A percentile compares a stretch with the other conserved stretches of the same genome.
Conservation (phyloP, 208 protist species). For the Blechomonas ayalai region DNA sequence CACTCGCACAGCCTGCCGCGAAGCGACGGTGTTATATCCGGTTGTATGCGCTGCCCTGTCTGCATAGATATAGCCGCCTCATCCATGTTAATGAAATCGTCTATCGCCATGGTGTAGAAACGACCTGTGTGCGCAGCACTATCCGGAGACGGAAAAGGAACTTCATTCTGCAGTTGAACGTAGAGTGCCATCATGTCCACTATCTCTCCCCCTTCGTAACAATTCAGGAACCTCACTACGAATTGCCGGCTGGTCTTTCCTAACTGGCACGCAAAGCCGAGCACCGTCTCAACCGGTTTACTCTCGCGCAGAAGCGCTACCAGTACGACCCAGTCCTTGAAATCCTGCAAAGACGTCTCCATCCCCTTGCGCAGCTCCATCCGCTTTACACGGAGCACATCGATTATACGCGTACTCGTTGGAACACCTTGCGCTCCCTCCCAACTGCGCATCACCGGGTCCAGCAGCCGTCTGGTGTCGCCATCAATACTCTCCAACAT, state of each 20-base stretch:
- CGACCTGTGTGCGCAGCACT: slow-evolving; percentile 20
- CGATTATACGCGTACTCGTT: slow-evolving; percentile 34
- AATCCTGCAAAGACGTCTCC: slow-evolving; percentile 31
- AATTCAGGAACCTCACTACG: slow-evolving; percentile 19
- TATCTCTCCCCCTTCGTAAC: neutral
- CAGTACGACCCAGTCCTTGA: slow-evolving; percentile 53
- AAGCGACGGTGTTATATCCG: slow-evolving; percentile 9
- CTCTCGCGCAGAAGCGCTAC: slow-evolving; percentile 32
- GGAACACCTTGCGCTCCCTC: neutral
- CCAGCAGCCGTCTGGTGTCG: slow-evolving; percentile 3
- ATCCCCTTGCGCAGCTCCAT: slow-evolving; percentile 32
- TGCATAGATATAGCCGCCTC: slow-evolving; percentile 11
- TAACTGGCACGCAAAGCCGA: slow-evolving; percentile 21
- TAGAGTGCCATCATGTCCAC: slow-evolving; percentile 13
- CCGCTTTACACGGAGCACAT: slow-evolving; percentile 36
- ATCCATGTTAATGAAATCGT: slow-evolving; percentile 65
- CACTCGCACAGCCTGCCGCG: slow-evolving; percentile 19
- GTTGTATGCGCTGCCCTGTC: slow-evolving; percentile 5
- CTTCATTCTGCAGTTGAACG: slow-evolving; percentile 11
- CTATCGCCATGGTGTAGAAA: slow-evolving; percentile 44
- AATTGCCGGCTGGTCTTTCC: slow-evolving; percentile 16
- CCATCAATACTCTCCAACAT: slow-evolving; percentile 5
- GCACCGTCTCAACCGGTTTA: slow-evolving; percentile 12
- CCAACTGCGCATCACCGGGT: slow-evolving; percentile 1
- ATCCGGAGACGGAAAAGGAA: slow-evolving; percentile 16